Conservation (phyloP, 768 basidiomycete genomes). For the Crassisporium funariophilum region DNA sequence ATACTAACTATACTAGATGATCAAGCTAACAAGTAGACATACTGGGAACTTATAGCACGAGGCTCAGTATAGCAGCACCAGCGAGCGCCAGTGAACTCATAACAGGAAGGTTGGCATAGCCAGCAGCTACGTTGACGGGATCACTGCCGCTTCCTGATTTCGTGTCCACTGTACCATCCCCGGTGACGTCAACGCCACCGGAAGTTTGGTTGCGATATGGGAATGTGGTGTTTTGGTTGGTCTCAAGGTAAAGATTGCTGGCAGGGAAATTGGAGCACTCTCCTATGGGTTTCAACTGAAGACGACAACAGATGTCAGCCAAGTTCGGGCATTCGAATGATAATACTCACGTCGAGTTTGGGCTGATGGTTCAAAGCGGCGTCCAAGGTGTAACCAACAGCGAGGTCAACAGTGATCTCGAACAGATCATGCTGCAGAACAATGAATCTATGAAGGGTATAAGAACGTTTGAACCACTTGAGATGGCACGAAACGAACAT, state of each 20-base stretch:
- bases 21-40: too few species aligned
- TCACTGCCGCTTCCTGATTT: slow-evolving; percentile 26
- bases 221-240: slow-evolving; percentile 71
- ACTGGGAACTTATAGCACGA: slow-evolving; percentile 23
- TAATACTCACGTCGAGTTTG: slow-evolving; percentile 55
- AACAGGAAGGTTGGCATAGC: slow-evolving; percentile 10
- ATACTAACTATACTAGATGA: too few species aligned
- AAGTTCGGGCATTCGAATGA: background rate
- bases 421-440: slow-evolving; percentile 89
- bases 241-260: slow-evolving; percentile 82
- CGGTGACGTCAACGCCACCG: slow-evolving; percentile 39
- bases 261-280: slow-evolving; percentile 67
- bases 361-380: slow-evolving; percentile 70
- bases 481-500: slow-evolving; percentile 17
- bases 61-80: slow-evolving; percentile 11
- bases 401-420: slow-evolving; percentile 85
- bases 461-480: slow-evolving; percentile 2
- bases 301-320: slow-evolving; percentile 2
- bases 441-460: slow-evolving; percentile 61
- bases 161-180: slow-evolving; percentile 40
- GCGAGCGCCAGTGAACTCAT: slow-evolving; percentile 16
- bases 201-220: slow-evolving; percentile 47
- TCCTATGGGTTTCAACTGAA: slow-evolving; percentile 73
- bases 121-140: slow-evolving; percentile 15
- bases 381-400: slow-evolving; percentile 83